Conservation (phyloP, 495 filamentous ascomycete species). For the Chaetomium tenue region DNA sequence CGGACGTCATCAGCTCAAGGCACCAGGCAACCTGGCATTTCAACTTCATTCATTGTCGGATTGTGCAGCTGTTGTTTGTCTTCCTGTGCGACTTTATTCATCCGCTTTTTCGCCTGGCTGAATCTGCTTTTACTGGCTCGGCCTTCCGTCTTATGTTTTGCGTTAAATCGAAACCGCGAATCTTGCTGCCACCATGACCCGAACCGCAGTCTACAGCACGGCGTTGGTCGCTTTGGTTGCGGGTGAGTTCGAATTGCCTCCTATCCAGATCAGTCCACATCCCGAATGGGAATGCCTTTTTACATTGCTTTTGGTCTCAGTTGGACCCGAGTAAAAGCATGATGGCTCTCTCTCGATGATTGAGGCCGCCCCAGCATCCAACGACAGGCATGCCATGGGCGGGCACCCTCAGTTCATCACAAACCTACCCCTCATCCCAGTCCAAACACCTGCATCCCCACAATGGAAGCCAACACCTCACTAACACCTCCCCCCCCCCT, state of each 20-base stretch:
- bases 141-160: background rate
- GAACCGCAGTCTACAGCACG: conserved; percentile 54
- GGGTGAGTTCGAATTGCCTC: conserved; percentile 48
- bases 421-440: too few species aligned
- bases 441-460: too few species aligned
- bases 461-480: too few species aligned
- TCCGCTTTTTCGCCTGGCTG: too few species aligned
- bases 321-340: background rate
- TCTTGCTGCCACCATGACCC: conserved; percentile 44
- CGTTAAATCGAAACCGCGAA: background rate
- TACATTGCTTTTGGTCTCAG: background rate
- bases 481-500: too few species aligned
- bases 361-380: too few species aligned
- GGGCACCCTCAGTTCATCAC: too few species aligned
- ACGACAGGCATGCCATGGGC: too few species aligned
- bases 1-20: background rate
- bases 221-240: conserved; percentile 59
- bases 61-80: background rate
- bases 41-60: background rate
- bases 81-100: too few species aligned
- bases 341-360: too few species aligned
- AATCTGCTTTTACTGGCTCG: too few species aligned
- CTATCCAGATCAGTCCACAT: background rate
- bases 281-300: background rate
- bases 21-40: background rate